phyloP scores from a whole-genome alignment of 2,329 filamentous ascomycete genomes.

The Neobulgaria alba region DNA sequence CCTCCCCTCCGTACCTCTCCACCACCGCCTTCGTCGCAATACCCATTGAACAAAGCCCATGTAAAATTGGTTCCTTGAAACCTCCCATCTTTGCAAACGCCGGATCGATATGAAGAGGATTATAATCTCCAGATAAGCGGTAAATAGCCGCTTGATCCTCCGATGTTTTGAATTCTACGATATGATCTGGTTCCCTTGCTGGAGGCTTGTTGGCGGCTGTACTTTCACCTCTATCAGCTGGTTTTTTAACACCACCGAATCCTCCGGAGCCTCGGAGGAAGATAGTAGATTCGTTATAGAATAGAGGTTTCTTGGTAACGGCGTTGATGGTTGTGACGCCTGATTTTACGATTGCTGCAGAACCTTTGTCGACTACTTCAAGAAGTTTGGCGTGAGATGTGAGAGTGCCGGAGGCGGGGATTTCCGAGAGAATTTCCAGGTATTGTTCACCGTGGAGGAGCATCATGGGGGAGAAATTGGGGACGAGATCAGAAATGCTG shows the following conservation, averaged over 20 bases:
- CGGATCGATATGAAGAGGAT: slow-evolving; percentile 94
- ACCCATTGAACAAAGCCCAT: slow-evolving; percentile 94
- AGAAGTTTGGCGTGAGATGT: slow-evolving; percentile 71
- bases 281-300: slow-evolving; percentile 93
- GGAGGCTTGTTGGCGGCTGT: slow-evolving; percentile 76
- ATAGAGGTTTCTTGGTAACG: slow-evolving; percentile 77
- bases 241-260: slow-evolving; percentile 77
- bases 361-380: slow-evolving; percentile 94
- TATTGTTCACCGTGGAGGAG: slow-evolving; percentile 97
- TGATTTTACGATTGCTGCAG: slow-evolving; percentile 72
- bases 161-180: slow-evolving; percentile 77
- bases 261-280: slow-evolving; percentile 89
- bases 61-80: slow-evolving; percentile 88
- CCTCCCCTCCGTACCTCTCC: slow-evolving; percentile 68
- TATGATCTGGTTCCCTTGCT: slow-evolving; percentile 65
- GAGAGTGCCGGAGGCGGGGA: slow-evolving; percentile 75
- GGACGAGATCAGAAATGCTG: slow-evolving; percentile 72
- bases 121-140: slow-evolving; percentile 87
- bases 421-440: slow-evolving; percentile 85
- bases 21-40: slow-evolving; percentile 86
- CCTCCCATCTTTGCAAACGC: slow-evolving; percentile 90
- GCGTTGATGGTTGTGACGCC: slow-evolving; percentile 79
- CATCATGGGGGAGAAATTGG: slow-evolving; percentile 98
- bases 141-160: slow-evolving; percentile 92
- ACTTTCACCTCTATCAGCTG: slow-evolving; percentile 66